Percentiles rank a stretch among this genome's conserved stretches.
Evolutionary conservation across 306 rosid genomes (phyloP).

Genomic region (Castanopsis chinensis): DNA sequence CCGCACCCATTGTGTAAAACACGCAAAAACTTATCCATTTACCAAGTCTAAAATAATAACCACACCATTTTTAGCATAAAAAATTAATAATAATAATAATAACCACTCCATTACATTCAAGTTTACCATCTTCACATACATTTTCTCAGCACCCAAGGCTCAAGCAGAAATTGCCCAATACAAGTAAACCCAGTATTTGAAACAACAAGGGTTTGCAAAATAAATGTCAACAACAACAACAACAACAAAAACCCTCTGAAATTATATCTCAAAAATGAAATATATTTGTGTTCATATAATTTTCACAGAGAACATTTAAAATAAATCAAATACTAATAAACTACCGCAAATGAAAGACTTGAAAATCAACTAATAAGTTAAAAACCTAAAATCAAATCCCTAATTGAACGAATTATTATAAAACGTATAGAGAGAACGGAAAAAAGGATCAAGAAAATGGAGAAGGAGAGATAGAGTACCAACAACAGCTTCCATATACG

Average conservation of each 20-base stretch:
- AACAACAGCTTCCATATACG: constrained; percentile 93
- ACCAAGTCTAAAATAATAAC: not conserved
- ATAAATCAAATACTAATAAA: not conserved
- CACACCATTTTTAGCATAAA: not conserved
- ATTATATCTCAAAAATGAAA: not conserved
- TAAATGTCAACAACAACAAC: not conserved
- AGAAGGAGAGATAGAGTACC: constrained; percentile 44
- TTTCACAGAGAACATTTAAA: not conserved
- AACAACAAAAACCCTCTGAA: not conserved
- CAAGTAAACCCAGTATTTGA: not conserved
- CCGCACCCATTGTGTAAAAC: not conserved
- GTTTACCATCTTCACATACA: not conserved
- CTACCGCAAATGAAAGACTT: not conserved
- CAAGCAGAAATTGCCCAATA: not conserved
- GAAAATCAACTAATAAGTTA: not conserved
- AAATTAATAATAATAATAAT: not conserved
- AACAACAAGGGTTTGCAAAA: not conserved
- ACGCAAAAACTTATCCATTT: not conserved
- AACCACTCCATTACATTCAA: not conserved
- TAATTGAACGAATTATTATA: not conserved
- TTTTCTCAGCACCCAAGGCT: not conserved
- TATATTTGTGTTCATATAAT: not conserved
- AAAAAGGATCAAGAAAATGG: not conserved
- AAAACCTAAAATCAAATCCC: not conserved
- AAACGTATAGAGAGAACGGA: not conserved